These are phyloP conservation scores for Magnusiomyces ingens DNA, from an alignment of 1,139 yeast genomes.

Conservation along the genomic window DNA sequence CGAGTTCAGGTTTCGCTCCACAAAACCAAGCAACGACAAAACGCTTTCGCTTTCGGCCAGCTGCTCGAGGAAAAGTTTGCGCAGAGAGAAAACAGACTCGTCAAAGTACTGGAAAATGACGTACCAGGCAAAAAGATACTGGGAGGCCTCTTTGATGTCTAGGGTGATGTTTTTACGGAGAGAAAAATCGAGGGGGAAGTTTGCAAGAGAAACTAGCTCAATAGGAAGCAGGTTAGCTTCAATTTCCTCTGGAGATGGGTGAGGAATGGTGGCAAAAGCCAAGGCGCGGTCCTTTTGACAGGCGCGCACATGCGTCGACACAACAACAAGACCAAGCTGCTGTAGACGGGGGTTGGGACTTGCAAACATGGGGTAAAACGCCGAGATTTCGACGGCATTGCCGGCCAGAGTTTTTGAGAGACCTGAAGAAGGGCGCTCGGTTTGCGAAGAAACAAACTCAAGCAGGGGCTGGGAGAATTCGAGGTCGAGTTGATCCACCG, in stretches of 20 bases:
- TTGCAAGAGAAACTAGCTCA: slow-evolving; percentile 25
- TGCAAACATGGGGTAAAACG: slow-evolving; percentile 2
- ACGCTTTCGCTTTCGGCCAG: slow-evolving; percentile 45
- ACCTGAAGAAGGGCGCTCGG: background rate
- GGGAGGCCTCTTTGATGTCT: slow-evolving; percentile 18
- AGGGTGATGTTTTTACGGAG: slow-evolving; percentile 22
- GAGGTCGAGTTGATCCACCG: slow-evolving; percentile 16
- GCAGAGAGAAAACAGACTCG: slow-evolving; percentile 55
- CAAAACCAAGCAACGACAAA: slow-evolving; percentile 29
- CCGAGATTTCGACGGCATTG: background rate
- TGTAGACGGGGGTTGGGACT: background rate
- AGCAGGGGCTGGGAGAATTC: background rate
- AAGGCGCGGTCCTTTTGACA: slow-evolving; percentile 13
- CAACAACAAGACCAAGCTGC: slow-evolving; percentile 1
- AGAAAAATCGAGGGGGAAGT: slow-evolving; percentile 17
- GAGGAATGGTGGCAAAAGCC: slow-evolving; percentile 11
- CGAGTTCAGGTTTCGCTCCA: slow-evolving; percentile 19
- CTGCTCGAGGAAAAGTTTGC: slow-evolving; percentile 54
- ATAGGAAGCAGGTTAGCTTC: slow-evolving; percentile 23
- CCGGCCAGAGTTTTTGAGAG: background rate
- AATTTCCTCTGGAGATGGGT: slow-evolving; percentile 14
- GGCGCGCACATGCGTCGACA: background rate
- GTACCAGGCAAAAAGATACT: slow-evolving; percentile 65
- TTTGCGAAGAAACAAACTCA: background rate
- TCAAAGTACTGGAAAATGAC: slow-evolving; percentile 57